Conservation (phyloP, 163 green algal genomes). For the Coccomyxa subellipsoidea region DNA sequence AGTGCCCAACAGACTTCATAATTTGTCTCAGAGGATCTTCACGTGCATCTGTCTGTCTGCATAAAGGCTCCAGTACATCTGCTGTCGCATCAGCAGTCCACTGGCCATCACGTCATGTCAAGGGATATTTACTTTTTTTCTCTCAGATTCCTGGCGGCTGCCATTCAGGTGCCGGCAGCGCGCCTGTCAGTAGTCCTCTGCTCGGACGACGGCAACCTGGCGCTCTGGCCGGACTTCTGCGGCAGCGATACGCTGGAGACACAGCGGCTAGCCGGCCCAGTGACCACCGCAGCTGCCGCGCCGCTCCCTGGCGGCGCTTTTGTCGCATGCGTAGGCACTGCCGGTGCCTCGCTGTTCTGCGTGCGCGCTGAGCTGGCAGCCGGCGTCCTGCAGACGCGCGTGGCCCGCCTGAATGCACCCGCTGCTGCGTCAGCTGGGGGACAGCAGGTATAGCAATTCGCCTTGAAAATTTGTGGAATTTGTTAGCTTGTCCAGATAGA, state of each 20-base stretch:
- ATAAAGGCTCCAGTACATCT: no score
- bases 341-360: not conserved
- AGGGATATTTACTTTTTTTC: no score
- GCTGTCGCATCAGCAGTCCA: no score
- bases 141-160: not conserved
- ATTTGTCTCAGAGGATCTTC: no score
- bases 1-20: no score
- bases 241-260: not conserved
- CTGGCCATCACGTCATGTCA: no score
- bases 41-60: no score
- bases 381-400: not conserved
- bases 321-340: not conserved
- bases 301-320: not conserved
- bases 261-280: not conserved
- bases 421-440: not conserved
- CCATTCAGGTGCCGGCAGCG: constrained; percentile 2
- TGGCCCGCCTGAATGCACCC: not conserved
- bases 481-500: no score
- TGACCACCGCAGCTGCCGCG: not conserved
- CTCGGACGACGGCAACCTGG: not conserved
- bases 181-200: not conserved
- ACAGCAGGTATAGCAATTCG: not conserved
- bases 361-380: not conserved
- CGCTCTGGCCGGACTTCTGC: not conserved
- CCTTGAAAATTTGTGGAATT: no score